Conservation (phyloP, 208 protist genomes). For the Wallacemonas sp. region DNA sequence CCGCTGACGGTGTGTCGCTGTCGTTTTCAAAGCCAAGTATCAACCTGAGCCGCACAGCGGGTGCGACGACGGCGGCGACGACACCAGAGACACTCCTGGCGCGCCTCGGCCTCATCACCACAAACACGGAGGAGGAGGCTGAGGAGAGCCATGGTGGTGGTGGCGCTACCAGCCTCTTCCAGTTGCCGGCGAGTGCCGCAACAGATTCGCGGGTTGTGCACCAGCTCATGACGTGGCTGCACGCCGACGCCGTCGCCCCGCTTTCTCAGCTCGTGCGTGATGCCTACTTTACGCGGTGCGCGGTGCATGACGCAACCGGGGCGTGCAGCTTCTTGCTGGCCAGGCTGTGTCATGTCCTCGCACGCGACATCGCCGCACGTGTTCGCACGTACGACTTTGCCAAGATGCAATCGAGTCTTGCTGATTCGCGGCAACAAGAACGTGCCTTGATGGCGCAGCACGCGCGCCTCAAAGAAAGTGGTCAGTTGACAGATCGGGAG, state of each 20-base stretch:
- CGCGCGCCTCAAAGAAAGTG: constrained; percentile 22
- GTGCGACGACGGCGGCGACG: too few relatives aligned
- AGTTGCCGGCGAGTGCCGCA: constrained; percentile 21
- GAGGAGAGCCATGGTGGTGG: too few relatives aligned
- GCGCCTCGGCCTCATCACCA: too few relatives aligned
- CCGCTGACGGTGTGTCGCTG: neutral
- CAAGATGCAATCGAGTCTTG: constrained; percentile 44
- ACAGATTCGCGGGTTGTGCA: constrained; percentile 50
- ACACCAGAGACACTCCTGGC: too few relatives aligned
- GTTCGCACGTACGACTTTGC: constrained; percentile 49
- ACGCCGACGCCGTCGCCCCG: constrained; percentile 44
- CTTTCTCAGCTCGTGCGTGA: constrained; percentile 78
- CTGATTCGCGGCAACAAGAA: constrained; percentile 30
- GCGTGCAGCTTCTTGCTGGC: constrained; percentile 62
- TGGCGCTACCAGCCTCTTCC: constrained; percentile 9
- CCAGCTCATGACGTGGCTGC: constrained; percentile 60
- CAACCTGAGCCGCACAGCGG: too few relatives aligned
- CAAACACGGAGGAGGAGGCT: too few relatives aligned
- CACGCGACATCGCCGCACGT: constrained; percentile 48
- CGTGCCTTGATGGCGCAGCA: constrained; percentile 32
- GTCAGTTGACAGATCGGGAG: constrained; percentile 35
- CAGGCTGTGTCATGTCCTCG: constrained; percentile 57
- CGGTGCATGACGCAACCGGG: constrained; percentile 50
- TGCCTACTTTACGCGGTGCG: constrained; percentile 42
- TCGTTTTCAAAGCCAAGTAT: too few relatives aligned